These are phyloP conservation scores for Coelastrella sp. DNA, from an alignment of 139 green algal genomes.

Conservation along the genomic window DNA sequence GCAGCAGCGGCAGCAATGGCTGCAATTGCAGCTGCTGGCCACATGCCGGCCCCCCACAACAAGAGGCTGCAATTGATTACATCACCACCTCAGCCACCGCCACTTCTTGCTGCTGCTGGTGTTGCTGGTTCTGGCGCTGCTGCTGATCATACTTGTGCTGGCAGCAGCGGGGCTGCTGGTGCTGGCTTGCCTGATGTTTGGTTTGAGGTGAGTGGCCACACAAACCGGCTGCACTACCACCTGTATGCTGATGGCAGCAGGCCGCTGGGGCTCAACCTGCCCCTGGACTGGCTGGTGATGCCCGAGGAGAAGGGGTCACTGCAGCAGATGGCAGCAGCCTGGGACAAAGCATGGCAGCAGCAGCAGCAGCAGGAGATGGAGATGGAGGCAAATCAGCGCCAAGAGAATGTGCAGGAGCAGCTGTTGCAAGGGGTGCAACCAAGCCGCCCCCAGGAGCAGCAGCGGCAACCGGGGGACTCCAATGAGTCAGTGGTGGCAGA, in stretches of 20 bases:
- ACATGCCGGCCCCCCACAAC: neutral
- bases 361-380: slow-evolving; percentile 19
- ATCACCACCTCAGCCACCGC: neutral
- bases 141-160: neutral
- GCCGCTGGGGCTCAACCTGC: slow-evolving; percentile 76
- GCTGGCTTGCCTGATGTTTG: slow-evolving; percentile 51
- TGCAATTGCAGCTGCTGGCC: neutral
- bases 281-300: slow-evolving; percentile 73
- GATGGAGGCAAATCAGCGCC: neutral
- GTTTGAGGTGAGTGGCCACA: slow-evolving; percentile 83
- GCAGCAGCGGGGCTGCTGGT: slow-evolving; percentile 37
- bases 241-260: slow-evolving; percentile 63
- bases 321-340: slow-evolving; percentile 23
- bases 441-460: neutral
- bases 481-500: neutral
- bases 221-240: slow-evolving; percentile 83
- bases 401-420: neutral
- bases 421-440: neutral
- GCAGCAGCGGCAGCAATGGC: slow-evolving; percentile 14
- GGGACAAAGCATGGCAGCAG: slow-evolving; percentile 32
- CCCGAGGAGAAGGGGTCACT: neutral
- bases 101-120: neutral
- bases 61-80: neutral
- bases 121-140: neutral
- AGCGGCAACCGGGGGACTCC: neutral